These are phyloP conservation scores for Ensete glaucum DNA, from an alignment of 176 grass and related monocot species.

Conservation along the genomic window DNA sequence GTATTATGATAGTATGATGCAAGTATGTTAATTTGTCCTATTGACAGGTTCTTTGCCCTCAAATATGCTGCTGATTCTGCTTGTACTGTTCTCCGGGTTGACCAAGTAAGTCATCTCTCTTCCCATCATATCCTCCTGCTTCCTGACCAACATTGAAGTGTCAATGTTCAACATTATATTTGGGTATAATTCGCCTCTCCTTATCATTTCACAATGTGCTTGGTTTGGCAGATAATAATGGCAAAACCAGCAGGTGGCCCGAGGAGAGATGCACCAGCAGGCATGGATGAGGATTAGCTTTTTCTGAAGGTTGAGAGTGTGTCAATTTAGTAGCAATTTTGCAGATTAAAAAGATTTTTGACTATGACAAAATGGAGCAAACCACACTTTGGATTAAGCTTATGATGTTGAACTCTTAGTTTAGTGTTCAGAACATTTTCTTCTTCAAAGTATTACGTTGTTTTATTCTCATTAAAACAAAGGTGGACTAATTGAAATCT, in stretches of 20 bases:
- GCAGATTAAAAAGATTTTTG: too few species aligned
- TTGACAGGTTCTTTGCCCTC: slow-evolving; percentile 63
- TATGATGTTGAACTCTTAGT: too few species aligned
- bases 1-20: not conserved
- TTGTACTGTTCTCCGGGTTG: slow-evolving; percentile 74
- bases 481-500: too few species aligned
- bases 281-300: slow-evolving; percentile 78
- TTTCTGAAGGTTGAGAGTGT: too few species aligned
- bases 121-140: not conserved
- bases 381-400: too few species aligned
- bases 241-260: slow-evolving; percentile 79
- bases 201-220: not conserved
- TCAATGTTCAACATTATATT: not conserved
- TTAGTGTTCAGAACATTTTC: too few species aligned
- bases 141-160: too few species aligned
- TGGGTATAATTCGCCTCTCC: not conserved
- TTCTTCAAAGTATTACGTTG: too few species aligned
- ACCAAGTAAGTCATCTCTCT: slow-evolving; percentile 42
- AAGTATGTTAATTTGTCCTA: not conserved
- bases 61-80: slow-evolving; percentile 70
- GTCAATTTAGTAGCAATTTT: too few species aligned
- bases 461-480: too few species aligned
- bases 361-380: too few species aligned
- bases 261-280: slow-evolving; percentile 38
- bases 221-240: slow-evolving; percentile 69